Evolutionary conservation across 164 flowering plant genomes (phyloP), one percentile per base, ranked within the genome.

Genomic region (Piper longum): DNA sequence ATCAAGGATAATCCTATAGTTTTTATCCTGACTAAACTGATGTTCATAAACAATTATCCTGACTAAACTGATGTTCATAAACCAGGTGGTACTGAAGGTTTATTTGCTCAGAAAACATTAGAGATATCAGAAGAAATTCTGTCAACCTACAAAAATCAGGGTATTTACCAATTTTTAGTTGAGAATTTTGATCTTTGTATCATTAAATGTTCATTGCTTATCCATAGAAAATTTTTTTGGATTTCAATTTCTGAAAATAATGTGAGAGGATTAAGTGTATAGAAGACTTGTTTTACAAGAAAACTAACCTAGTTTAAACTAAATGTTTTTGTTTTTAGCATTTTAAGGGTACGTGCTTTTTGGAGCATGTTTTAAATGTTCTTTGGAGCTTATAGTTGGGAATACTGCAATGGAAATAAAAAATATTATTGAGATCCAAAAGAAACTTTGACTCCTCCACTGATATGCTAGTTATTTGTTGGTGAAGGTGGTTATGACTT

Each of bases 31-130:
- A 26, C 36, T 26, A 26, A 26, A 26, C 36, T 26, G 36, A 26
- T 26, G 36, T 26, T 26, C 36, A 26, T 39, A 14, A 5, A 57
- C 42, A n/a, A n/a, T 26, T 26, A 26, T 26, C 36, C 36, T 26
- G 36, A 26, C 36, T 26, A 26, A 26, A 26, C 36, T 26, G 36
- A 26, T 26, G 36, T 26, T 26, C 36, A 26, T 39, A 14, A 5
- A 57, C 42, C 66, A 70, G 76, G 74, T 26, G 76, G 76, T 8
- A 70, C 69, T 60, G 76, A 70, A 63, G 76, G 76, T 39, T 61
- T 74, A 56, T 74, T 74, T 67, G 56, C 71, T 11, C 71, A 74
- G 56, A 70, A 70, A 45, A 63, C 69, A 11, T 41, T 74, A 17
- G 74, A 26, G 36, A 26, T 26, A 26, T 26, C 36, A 26, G 36